Evolutionary conservation across 108 stramenopile genomes (phyloP).

Genomic region (Pseudonitzschia pungens): DNA sequence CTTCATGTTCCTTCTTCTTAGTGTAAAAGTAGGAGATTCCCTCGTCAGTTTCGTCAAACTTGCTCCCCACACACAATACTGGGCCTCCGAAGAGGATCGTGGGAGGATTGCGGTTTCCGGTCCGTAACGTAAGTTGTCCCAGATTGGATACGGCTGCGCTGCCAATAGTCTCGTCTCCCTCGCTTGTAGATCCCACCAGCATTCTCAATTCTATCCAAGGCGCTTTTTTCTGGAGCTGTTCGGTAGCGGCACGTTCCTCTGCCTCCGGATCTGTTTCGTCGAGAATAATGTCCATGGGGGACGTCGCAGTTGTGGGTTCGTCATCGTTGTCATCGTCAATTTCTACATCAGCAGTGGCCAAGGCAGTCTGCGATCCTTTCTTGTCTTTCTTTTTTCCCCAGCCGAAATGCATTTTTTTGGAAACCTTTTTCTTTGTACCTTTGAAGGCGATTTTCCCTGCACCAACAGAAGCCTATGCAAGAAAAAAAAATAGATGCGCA

Average conservation of each 20-base stretch:
- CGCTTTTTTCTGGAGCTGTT: slow-evolving; percentile 23
- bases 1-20: slow-evolving; percentile 45
- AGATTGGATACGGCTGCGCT: slow-evolving; percentile 56
- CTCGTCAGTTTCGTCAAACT: slow-evolving; percentile 44
- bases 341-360: slow-evolving; percentile 24
- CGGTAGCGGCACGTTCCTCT: slow-evolving; percentile 11
- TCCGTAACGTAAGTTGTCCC: slow-evolving; percentile 63
- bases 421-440: slow-evolving; percentile 22
- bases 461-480: slow-evolving; percentile 26
- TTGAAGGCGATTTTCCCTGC: slow-evolving; percentile 24
- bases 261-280: slow-evolving; percentile 6
- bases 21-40: slow-evolving; percentile 77
- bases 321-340: slow-evolving; percentile 23
- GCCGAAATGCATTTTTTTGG: slow-evolving; percentile 23
- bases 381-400: slow-evolving; percentile 26
- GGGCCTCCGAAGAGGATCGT: slow-evolving; percentile 79
- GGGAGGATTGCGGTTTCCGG: slow-evolving; percentile 67
- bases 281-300: slow-evolving; percentile 16
- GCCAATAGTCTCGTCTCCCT: slow-evolving; percentile 50
- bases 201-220: slow-evolving; percentile 63
- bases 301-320: slow-evolving; percentile 10
- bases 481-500: neutral
- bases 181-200: slow-evolving; percentile 47
- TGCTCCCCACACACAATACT: slow-evolving; percentile 68
- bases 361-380: slow-evolving; percentile 22